Conservation (phyloP, 1,284 basidiomycete species). For the Ustilago vetiveriae region DNA sequence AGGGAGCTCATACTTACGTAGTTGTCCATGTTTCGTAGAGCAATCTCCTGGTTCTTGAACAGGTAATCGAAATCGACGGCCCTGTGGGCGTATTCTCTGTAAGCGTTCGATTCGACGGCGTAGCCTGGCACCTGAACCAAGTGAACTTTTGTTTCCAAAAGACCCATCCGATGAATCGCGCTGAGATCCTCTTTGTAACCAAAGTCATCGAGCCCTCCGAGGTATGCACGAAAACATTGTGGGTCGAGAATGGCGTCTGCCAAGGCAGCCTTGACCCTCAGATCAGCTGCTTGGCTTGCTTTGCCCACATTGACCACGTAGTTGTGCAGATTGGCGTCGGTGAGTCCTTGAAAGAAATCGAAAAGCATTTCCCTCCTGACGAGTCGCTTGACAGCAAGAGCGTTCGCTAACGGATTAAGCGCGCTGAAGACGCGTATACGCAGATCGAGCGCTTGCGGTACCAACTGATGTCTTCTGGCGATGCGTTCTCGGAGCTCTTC, state of each 20-base stretch:
- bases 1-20: slow-evolving; percentile 35
- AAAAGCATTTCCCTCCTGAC: slow-evolving; percentile 6
- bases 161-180: slow-evolving; percentile 13
- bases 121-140: slow-evolving; percentile 38
- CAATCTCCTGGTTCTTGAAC: slow-evolving; percentile 12
- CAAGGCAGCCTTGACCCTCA: slow-evolving; percentile 36
- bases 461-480: slow-evolving; percentile 28
- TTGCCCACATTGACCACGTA: slow-evolving; percentile 35
- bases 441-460: slow-evolving; percentile 19
- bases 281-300: slow-evolving; percentile 34
- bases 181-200: slow-evolving; percentile 36
- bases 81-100: slow-evolving; percentile 21
- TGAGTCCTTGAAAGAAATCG: slow-evolving; percentile 31
- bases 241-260: slow-evolving; percentile 38
- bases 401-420: slow-evolving; percentile 1
- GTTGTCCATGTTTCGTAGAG: neutral
- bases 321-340: slow-evolving; percentile 25
- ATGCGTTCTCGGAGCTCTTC: slow-evolving; percentile 28
- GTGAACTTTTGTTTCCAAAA: slow-evolving; percentile 30
- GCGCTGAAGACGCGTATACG: slow-evolving; percentile 26
- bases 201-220: slow-evolving; percentile 45
- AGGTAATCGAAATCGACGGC: slow-evolving; percentile 41
- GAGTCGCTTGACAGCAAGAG: neutral
- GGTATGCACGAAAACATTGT: slow-evolving; percentile 29
- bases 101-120: slow-evolving; percentile 21